Evolutionary conservation across 2,329 filamentous ascomycete species (phyloP).

Genomic region (Nemania diffusa): DNA sequence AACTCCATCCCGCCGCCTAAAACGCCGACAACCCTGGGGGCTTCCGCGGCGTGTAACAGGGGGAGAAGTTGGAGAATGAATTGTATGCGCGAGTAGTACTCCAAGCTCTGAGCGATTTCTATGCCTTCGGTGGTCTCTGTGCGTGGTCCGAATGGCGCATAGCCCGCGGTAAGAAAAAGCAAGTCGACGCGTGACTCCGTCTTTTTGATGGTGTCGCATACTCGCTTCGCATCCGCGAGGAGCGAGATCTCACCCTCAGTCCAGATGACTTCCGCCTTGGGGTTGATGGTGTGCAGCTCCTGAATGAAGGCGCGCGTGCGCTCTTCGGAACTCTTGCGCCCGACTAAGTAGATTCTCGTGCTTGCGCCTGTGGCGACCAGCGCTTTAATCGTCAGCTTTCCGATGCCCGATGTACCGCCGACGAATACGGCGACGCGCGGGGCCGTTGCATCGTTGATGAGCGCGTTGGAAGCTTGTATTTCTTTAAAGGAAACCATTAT

Average conservation of each 20-base stretch:
- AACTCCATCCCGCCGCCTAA: slow-evolving; percentile 50
- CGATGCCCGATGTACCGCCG: slow-evolving; percentile 60
- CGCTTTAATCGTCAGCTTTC: slow-evolving; percentile 53
- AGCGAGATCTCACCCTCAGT: slow-evolving; percentile 57
- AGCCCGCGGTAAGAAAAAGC: slow-evolving; percentile 58
- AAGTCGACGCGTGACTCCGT: slow-evolving; percentile 55
- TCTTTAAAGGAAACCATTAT: slow-evolving; percentile 52
- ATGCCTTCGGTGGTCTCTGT: slow-evolving; percentile 56
- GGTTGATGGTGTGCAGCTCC: slow-evolving; percentile 51
- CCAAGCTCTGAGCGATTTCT: slow-evolving; percentile 53
- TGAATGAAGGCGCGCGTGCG: slow-evolving; percentile 49
- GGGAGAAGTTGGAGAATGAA: slow-evolving; percentile 56
- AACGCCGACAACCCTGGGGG: slow-evolving; percentile 51
- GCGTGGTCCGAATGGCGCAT: slow-evolving; percentile 54
- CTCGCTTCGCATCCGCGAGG: slow-evolving; percentile 53
- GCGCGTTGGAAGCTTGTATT: slow-evolving; percentile 53
- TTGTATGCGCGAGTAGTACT: slow-evolving; percentile 58
- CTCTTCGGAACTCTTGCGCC: slow-evolving; percentile 52
- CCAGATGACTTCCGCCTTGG: slow-evolving; percentile 56
- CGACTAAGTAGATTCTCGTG: slow-evolving; percentile 56
- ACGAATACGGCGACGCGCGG: slow-evolving; percentile 56
- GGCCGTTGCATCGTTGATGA: slow-evolving; percentile 51
- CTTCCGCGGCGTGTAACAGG: slow-evolving; percentile 47
- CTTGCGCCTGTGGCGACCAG: slow-evolving; percentile 51
- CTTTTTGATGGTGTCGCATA: slow-evolving; percentile 53